Evolutionary conservation across 1,139 yeast genomes (phyloP).

Genomic region (Nadsonia commutata): DNA sequence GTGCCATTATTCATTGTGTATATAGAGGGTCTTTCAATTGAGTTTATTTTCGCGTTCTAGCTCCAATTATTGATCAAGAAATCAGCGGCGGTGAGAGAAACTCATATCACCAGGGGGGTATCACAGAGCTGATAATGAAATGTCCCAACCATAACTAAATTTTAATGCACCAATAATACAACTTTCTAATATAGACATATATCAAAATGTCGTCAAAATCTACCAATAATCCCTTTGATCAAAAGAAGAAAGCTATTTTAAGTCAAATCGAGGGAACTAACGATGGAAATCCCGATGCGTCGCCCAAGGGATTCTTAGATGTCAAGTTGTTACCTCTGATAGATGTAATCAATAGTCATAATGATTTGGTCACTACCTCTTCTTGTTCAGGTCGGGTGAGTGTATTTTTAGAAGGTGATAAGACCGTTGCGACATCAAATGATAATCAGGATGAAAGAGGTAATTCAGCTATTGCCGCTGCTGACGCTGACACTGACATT

Average conservation of each 20-base stretch:
- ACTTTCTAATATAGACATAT: too few relatives aligned
- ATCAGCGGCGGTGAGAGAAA: too few relatives aligned
- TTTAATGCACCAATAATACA: too few relatives aligned
- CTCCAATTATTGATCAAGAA: too few relatives aligned
- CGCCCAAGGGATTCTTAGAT: slow-evolving; percentile 80
- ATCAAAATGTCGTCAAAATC: neutral
- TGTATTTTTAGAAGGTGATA: slow-evolving; percentile 57
- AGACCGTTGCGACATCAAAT: slow-evolving; percentile 8
- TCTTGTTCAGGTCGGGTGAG: slow-evolving; percentile 82
- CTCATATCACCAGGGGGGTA: too few relatives aligned
- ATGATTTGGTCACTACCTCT: slow-evolving; percentile 69
- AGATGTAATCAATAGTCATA: slow-evolving; percentile 43
- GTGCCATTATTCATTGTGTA: neutral
- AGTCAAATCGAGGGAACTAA: slow-evolving; percentile 34
- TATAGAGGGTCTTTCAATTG: too few relatives aligned
- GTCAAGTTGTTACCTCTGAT: slow-evolving; percentile 57
- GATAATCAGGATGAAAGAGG: slow-evolving; percentile 8
- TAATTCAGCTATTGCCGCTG: slow-evolving; percentile 3
- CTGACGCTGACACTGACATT: slow-evolving; percentile 10
- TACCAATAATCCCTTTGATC: slow-evolving; percentile 39
- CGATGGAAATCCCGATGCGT: slow-evolving; percentile 41
- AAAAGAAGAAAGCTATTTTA: slow-evolving; percentile 49
- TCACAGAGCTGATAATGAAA: too few relatives aligned
- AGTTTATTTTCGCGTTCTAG: too few relatives aligned
- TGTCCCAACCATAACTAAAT: too few relatives aligned